These are phyloP conservation scores for Chytriomyces hyalinus DNA, from an alignment of 192 early-diverging fungal species.

Conservation along the genomic window DNA sequence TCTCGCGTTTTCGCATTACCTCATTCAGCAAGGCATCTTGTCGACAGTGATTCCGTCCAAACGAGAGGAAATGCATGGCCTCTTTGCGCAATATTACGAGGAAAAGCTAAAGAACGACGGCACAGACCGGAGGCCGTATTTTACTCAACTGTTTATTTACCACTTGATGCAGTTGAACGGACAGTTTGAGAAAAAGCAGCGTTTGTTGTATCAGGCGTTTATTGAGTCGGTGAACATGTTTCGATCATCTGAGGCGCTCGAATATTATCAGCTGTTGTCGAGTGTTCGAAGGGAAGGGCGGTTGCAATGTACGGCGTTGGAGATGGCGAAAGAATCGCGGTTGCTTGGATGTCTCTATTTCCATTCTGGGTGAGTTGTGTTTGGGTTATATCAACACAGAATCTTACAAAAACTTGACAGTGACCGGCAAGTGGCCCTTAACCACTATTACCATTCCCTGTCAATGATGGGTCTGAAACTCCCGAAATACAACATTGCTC, in stretches of 20 bases:
- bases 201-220: constrained; percentile 21
- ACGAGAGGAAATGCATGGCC: constrained; percentile 26
- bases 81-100: constrained; percentile 31
- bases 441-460: constrained; percentile 9
- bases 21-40: constrained; percentile 41
- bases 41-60: constrained; percentile 31
- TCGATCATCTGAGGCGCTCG: constrained; percentile 15
- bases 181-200: constrained; percentile 22
- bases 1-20: constrained; percentile 31
- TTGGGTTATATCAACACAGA: neutral
- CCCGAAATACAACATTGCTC: neutral
- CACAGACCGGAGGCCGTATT: neutral
- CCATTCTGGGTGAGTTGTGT: constrained; percentile 13
- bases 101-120: neutral
- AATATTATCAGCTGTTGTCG: constrained; percentile 29
- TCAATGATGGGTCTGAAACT: neutral
- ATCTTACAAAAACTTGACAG: neutral
- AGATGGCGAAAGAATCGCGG: constrained; percentile 18
- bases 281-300: neutral
- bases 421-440: neutral
- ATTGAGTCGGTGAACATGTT: constrained; percentile 12
- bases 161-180: constrained; percentile 28
- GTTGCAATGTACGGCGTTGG: neutral
- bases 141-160: constrained; percentile 15
- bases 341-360: constrained; percentile 24